Percentiles rank a stretch among this genome's conserved stretches.
These are phyloP conservation scores for Solanum piurae DNA, from an alignment of 257 asterid species.

Conservation along the genomic window DNA sequence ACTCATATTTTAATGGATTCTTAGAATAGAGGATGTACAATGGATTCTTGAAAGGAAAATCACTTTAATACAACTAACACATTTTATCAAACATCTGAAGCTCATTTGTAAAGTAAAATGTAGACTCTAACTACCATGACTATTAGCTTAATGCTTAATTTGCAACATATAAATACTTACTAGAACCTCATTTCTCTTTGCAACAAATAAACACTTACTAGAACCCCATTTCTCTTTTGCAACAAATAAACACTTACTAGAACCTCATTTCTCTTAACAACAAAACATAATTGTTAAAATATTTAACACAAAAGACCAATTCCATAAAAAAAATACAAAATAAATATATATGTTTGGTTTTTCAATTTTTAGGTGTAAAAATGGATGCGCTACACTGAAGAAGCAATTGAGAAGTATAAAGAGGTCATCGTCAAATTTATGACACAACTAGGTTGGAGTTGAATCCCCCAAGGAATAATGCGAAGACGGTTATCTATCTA, in stretches of 20 bases:
- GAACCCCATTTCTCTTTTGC: not conserved
- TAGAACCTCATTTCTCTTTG: not conserved
- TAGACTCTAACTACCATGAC: not conserved
- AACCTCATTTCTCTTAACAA: not conserved
- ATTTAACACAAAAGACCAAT: too few species aligned
- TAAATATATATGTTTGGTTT: too few species aligned
- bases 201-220: too few species aligned
- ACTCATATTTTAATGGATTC: not conserved
- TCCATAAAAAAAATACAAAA: too few species aligned
- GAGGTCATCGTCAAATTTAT: too few species aligned
- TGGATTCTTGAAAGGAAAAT: not conserved
- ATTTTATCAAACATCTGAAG: constrained; percentile 40
- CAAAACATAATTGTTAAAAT: too few species aligned
- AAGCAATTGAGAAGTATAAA: too few species aligned
- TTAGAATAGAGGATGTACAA: not conserved
- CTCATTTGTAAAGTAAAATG: constrained; percentile 1
- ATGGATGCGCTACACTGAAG: too few species aligned
- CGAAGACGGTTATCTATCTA: too few species aligned
- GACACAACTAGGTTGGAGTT: too few species aligned
- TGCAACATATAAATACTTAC: not conserved
- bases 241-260: not conserved
- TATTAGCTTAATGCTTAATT: not conserved
- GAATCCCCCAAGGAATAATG: too few species aligned
- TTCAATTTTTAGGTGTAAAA: too few species aligned
- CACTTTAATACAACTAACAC: constrained; percentile 5